phyloP scores from a whole-genome alignment of 1,284 basidiomycete species.

The Trametes hirsuta region DNA sequence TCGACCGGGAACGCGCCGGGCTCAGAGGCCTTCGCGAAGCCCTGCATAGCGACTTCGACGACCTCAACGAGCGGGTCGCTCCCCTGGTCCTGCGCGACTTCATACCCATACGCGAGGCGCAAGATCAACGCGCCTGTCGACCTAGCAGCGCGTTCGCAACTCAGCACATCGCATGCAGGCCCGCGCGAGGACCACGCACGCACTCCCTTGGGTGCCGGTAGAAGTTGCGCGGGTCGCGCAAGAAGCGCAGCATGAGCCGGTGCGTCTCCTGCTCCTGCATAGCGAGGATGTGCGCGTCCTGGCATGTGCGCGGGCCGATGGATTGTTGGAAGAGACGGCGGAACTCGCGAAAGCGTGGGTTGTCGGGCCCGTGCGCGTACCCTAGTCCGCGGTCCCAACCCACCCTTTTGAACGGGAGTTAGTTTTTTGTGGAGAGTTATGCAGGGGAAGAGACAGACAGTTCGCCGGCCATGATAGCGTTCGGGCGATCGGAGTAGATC shows the following conservation, averaged over 20 bases:
- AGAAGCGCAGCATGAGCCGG: slow-evolving; percentile 36
- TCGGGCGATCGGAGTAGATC: slow-evolving; percentile 46
- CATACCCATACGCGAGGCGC: slow-evolving; percentile 43
- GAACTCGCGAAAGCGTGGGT: slow-evolving; percentile 44
- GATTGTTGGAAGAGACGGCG: slow-evolving; percentile 43
- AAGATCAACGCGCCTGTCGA: slow-evolving; percentile 43
- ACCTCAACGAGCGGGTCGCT: slow-evolving; percentile 43
- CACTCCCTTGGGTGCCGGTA: slow-evolving; percentile 22
- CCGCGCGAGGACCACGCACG: neutral
- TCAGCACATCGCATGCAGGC: neutral
- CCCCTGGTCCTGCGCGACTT: slow-evolving; percentile 25
- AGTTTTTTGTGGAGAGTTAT: neutral
- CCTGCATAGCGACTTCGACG: slow-evolving; percentile 46
- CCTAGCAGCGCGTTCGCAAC: slow-evolving; percentile 21
- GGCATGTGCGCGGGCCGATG: slow-evolving; percentile 41
- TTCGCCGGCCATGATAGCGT: slow-evolving; percentile 45
- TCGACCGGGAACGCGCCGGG: slow-evolving; percentile 45
- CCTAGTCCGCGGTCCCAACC: slow-evolving; percentile 48
- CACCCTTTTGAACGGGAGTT: slow-evolving; percentile 31
- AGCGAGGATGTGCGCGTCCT: slow-evolving; percentile 27
- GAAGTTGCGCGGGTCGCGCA: slow-evolving; percentile 35
- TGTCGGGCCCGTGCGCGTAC: slow-evolving; percentile 40
- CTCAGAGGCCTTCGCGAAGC: slow-evolving; percentile 41
- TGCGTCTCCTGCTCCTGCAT: slow-evolving; percentile 38
- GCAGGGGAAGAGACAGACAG: slow-evolving; percentile 35